These are phyloP conservation scores for Linum usitatissimum DNA, from an alignment of 345 rosid species.

Conservation along the genomic window DNA sequence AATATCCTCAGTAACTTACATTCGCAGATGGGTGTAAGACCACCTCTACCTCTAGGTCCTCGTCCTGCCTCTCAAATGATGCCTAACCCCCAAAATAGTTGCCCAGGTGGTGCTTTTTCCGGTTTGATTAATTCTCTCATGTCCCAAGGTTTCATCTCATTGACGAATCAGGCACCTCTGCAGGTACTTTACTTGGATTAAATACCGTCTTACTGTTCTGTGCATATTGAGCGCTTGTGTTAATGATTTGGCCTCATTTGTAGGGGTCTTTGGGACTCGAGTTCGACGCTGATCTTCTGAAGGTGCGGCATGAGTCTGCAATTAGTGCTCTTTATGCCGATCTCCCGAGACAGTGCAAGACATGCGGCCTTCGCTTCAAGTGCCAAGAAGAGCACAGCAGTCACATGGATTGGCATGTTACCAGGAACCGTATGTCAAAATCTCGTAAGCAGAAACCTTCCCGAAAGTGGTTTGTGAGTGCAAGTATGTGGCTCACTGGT, in stretches of 20 bases:
- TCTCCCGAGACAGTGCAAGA: constrained; percentile 29
- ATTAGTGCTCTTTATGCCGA: constrained; percentile 22
- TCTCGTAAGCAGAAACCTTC: constrained; percentile 2
- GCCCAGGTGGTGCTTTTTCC: constrained; percentile 43
- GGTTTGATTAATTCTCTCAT: constrained; percentile 75
- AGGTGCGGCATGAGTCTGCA: constrained; percentile 22
- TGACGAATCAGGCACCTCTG: constrained; percentile 43
- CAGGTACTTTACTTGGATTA: constrained; percentile 40
- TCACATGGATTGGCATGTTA: constrained; percentile 41
- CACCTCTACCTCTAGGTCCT: constrained; percentile 51
- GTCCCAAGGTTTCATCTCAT: constrained; percentile 86
- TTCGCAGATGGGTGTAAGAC: constrained; percentile 34
- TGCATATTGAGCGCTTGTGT: background rate
- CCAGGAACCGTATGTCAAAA: constrained; percentile 20
- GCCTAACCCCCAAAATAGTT: constrained; percentile 36
- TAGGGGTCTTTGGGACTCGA: background rate
- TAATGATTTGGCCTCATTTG: background rate
- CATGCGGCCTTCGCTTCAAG: constrained; percentile 30
- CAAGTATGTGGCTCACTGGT: constrained; percentile 16
- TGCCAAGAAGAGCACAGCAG: constrained; percentile 28
- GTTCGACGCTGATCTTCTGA: constrained; percentile 19
- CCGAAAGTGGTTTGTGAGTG: constrained; percentile 15
- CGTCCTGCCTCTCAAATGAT: constrained; percentile 36
- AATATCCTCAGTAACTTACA: constrained; percentile 31
- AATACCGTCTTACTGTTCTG: too few relatives aligned